A percentile compares a stretch with the other conserved stretches of the same genome.
Conservation (phyloP, 2,329 filamentous ascomycete genomes). For the Esteya vermicola region DNA sequence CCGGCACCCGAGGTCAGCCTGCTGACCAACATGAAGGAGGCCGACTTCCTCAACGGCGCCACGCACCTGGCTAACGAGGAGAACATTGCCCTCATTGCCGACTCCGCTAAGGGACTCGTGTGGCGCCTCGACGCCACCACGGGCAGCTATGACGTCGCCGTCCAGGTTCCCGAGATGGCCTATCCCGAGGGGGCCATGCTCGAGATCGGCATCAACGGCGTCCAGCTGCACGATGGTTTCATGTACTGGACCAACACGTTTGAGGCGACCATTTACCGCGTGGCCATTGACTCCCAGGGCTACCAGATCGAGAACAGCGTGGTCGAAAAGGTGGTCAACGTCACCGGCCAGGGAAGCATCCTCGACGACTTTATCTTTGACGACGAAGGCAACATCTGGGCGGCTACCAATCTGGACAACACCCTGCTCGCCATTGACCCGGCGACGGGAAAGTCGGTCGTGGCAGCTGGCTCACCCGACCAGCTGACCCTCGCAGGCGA, state of each 20-base stretch:
- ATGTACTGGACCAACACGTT: conserved; percentile 33
- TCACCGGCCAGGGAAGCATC: not conserved
- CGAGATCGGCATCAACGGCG: conserved; percentile 20
- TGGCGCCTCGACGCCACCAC: conserved; percentile 14
- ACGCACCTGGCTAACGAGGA: conserved; percentile 5
- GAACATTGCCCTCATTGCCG: conserved; percentile 12
- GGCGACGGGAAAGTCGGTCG: not conserved
- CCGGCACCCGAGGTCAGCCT: too few relatives aligned
- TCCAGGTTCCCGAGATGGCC: conserved; percentile 14
- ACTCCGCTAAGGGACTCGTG: conserved; percentile 13
- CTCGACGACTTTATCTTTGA: conserved; percentile 13
- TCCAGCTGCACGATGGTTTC: conserved; percentile 27
- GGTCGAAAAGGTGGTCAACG: too few relatives aligned
- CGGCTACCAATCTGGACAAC: conserved; percentile 8
- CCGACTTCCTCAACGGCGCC: conserved; percentile 12
- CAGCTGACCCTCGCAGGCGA: conserved; percentile 7
- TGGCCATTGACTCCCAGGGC: conserved; percentile 8
- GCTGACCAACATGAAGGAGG: conserved; percentile 10
- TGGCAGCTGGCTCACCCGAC: conserved; percentile 4
- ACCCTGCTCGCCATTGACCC: conserved; percentile 5
- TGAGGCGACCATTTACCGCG: conserved; percentile 14
- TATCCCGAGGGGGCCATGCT: conserved; percentile 22
- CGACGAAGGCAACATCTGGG: conserved; percentile 6
- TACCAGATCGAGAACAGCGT: too few relatives aligned
- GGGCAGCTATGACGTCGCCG: conserved; percentile 7